Evolutionary conservation across 2,329 filamentous ascomycete species (phyloP), one percentile per base, ranked within the genome.

Genomic region (Penicillium thymicola): DNA sequence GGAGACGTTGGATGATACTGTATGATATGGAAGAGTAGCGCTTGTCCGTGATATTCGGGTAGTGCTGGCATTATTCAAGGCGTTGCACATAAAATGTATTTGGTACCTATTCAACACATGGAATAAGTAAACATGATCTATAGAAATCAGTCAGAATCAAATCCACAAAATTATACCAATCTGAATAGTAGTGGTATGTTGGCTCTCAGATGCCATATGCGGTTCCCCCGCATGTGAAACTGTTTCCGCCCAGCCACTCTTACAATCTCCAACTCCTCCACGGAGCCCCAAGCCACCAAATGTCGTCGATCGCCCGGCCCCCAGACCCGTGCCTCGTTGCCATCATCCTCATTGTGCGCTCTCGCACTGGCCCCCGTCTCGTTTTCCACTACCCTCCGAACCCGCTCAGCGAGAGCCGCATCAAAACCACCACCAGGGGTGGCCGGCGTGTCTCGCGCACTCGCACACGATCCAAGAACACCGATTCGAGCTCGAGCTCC

Each of bases 331-430:
- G 80, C 60, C 79, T 87, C 46, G 72, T 92, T 50, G 89, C 87
- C 41, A 85, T 93, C 55, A 85, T 90, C 50, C 82, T 93, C 38
- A 85, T 92, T 63, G 85, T 90, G 66, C 84, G 89, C 62, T 89
- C 89, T 34, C 85, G 88, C 62, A 88, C 90, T 65, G 90, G 91
- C 16, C 89, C 91, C 28, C 85, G 86, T 61, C 88, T 94, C 66
- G 88, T 94, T 66, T 96, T 92, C 73, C 90, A 96, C 74, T 94
- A 94, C 68, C 91, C 91, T n/a, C 82, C 86, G 65, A 75, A 78
- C 67, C 73, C 79, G 62, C 73, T 77, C 55, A 71, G 71, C 61
- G 72, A 75, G 54, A 72, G 70, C 59, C 67, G 67, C 34, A 63
- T 74, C 38, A 68, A 74, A 54, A 66, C 72, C 34, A 69, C 69